These are phyloP conservation scores for Lactarius hatsudake DNA, from an alignment of 768 basidiomycete genomes.

Conservation along the genomic window DNA sequence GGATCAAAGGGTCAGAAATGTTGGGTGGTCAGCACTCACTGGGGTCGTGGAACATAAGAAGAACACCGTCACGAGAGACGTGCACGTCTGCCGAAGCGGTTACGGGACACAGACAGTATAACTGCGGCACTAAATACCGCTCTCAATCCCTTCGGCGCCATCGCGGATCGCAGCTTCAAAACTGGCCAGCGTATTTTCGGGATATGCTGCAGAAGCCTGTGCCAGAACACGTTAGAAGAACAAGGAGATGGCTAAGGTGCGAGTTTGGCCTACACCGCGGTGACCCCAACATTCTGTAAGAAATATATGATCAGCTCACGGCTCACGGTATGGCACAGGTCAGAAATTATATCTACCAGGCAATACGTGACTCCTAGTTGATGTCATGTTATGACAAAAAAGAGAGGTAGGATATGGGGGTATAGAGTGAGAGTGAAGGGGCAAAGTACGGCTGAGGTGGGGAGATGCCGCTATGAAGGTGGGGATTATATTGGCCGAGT, in stretches of 20 bases:
- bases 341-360: slow-evolving; percentile 14
- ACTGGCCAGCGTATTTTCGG: slow-evolving; percentile 94
- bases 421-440: not conserved
- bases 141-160: slow-evolving; percentile 96
- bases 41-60: slow-evolving; percentile 96
- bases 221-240: slow-evolving; percentile 5
- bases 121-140: slow-evolving; percentile 62
- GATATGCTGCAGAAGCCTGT: slow-evolving; percentile 81
- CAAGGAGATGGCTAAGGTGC: slow-evolving; percentile 13
- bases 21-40: slow-evolving; percentile 39
- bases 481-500: not conserved
- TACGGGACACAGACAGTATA: slow-evolving; percentile 37
- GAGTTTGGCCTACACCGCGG: slow-evolving; percentile 50
- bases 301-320: not conserved
- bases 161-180: slow-evolving; percentile 94
- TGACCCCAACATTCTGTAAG: slow-evolving; percentile 76
- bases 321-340: not conserved
- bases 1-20: not conserved
- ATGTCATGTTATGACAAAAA: slow-evolving; percentile 7
- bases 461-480: slow-evolving; percentile 8
- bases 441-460: not conserved
- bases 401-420: not conserved
- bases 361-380: slow-evolving; percentile 28
- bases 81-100: slow-evolving; percentile 83
- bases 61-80: slow-evolving; percentile 80